Evolutionary conservation across 2,329 filamentous ascomycete species (phyloP).

Genomic region (Apiospora hydei): DNA sequence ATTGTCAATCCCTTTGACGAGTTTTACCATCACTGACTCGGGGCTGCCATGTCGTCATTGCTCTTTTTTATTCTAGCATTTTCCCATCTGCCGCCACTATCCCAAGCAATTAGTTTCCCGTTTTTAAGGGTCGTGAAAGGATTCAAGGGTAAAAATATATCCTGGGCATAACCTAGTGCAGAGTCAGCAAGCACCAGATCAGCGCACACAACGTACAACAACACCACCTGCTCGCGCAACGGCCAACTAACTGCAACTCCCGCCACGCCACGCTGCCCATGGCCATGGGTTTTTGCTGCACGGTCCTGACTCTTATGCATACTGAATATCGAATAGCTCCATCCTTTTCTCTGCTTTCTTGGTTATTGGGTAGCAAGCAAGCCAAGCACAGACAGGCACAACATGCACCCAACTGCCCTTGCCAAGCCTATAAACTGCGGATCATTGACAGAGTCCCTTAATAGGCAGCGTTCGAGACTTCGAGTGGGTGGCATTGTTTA

Average conservation of each 20-base stretch:
- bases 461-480: slow-evolving; percentile 5
- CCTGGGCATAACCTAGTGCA: not conserved
- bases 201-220: not conserved
- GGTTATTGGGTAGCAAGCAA: not conserved
- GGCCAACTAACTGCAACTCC: not conserved
- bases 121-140: not conserved
- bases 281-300: not conserved
- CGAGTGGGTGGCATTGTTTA: not conserved
- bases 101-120: not conserved
- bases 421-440: slow-evolving; percentile 4
- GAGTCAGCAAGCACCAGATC: not conserved
- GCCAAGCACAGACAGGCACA: not conserved
- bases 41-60: not conserved
- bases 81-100: not conserved
- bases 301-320: slow-evolving; percentile 12
- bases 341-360: not conserved
- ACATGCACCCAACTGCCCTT: not conserved
- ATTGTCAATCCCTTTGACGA: slow-evolving; percentile 4
- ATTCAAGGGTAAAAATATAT: too few relatives aligned
- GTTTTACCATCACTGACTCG: not conserved
- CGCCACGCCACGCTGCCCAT: not conserved
- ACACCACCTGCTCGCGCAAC: not conserved
- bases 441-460: not conserved
- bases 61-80: not conserved
- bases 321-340: not conserved